A percentile compares a stretch with the other conserved stretches of the same genome.
Evolutionary conservation across 495 filamentous ascomycete genomes (phyloP).

Genomic region (Aspergillus funiculosus): DNA sequence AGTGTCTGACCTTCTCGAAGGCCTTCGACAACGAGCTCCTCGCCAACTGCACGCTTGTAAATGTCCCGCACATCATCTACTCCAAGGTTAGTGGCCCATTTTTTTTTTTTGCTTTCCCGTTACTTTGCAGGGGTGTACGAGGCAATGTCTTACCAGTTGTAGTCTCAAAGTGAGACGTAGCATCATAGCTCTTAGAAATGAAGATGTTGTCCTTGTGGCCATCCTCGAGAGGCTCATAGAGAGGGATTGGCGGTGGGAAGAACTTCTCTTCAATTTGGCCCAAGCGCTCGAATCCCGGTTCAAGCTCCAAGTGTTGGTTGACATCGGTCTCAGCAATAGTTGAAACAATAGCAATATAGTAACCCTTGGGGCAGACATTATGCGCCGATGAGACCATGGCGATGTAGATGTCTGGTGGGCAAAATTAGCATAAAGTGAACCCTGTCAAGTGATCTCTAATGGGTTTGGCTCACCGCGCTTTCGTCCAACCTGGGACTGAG

Average conservation of each 20-base stretch:
- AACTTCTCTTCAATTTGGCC: slow-evolving; percentile 96
- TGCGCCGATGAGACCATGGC: slow-evolving; percentile 92
- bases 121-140: neutral
- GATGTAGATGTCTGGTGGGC: slow-evolving; percentile 91
- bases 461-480: slow-evolving; percentile 72
- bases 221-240: slow-evolving; percentile 87
- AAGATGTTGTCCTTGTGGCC: slow-evolving; percentile 88
- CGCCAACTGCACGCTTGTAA: slow-evolving; percentile 77
- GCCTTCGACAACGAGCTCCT: slow-evolving; percentile 70
- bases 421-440: slow-evolving; percentile 19
- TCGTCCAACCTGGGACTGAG: slow-evolving; percentile 90
- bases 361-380: slow-evolving; percentile 98
- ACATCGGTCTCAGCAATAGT: slow-evolving; percentile 88
- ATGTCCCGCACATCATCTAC: slow-evolving; percentile 89
- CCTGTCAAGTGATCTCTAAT: neutral
- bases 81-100: neutral
- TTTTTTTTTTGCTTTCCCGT: neutral
- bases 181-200: slow-evolving; percentile 97
- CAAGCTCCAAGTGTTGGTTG: slow-evolving; percentile 93
- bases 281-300: slow-evolving; percentile 88
- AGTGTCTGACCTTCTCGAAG: slow-evolving; percentile 48
- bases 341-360: slow-evolving; percentile 97
- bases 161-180: slow-evolving; percentile 96
- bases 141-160: slow-evolving; percentile 52
- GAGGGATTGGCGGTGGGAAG: slow-evolving; percentile 82